These are phyloP conservation scores for Amanita muscaria DNA, from an alignment of 768 basidiomycete genomes.

Conservation along the genomic window DNA sequence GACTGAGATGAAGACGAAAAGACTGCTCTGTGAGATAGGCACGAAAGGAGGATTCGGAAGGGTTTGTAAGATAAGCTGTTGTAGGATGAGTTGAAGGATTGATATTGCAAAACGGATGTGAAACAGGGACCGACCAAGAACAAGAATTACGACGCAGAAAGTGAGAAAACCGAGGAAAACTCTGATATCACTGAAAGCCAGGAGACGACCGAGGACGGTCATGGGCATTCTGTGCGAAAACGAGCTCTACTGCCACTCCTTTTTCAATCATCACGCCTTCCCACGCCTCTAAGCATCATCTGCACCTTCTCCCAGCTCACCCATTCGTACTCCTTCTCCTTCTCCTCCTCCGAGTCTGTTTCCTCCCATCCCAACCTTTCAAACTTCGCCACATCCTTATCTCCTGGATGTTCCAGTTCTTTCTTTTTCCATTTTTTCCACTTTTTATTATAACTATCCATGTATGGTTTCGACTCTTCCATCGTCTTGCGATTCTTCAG, in stretches of 20 bases:
- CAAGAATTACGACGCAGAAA: slow-evolving; percentile 56
- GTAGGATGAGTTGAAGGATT: slow-evolving; percentile 6
- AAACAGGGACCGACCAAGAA: slow-evolving; percentile 53
- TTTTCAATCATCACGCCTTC: slow-evolving; percentile 3
- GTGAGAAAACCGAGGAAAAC: slow-evolving; percentile 65
- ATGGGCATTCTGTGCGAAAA: slow-evolving; percentile 42
- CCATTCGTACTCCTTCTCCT: background rate
- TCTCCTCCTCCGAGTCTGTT: slow-evolving; percentile 3
- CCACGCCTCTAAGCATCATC: slow-evolving; percentile 1
- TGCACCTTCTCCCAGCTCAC: slow-evolving; percentile 9
- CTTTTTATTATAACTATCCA: background rate
- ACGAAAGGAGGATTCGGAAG: slow-evolving; percentile 88
- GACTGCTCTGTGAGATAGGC: slow-evolving; percentile 95
- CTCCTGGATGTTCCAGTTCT: background rate
- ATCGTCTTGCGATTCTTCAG: background rate
- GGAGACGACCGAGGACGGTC: slow-evolving; percentile 34
- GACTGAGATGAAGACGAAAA: slow-evolving; percentile 88
- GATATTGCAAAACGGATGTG: slow-evolving; percentile 9
- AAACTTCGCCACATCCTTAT: background rate
- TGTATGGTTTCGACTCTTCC: background rate
- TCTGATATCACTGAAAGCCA: slow-evolving; percentile 55
- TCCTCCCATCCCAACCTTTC: background rate
- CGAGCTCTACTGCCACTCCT: slow-evolving; percentile 2
- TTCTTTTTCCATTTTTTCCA: background rate
- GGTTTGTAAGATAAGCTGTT: slow-evolving; percentile 91